Conservation (phyloP, 768 basidiomycete species). For the Scleroderma bovista region DNA sequence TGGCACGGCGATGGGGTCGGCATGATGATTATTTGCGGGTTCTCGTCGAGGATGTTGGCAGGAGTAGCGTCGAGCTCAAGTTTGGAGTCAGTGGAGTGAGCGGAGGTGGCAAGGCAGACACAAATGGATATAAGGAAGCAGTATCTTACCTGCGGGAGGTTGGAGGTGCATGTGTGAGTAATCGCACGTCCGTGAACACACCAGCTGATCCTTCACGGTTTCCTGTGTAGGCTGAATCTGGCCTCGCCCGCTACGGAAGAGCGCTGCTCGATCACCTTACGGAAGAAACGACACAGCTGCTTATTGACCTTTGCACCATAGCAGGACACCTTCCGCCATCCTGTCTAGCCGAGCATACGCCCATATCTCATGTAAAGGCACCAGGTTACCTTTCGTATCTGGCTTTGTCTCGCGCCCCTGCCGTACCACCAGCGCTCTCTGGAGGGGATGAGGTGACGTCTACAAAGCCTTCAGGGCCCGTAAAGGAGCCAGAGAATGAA, state of each 20-base stretch:
- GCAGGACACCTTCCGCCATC: slow-evolving; percentile 40
- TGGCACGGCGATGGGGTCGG: slow-evolving; percentile 85
- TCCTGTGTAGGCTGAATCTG: slow-evolving; percentile 67
- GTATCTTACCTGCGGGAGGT: slow-evolving; percentile 73
- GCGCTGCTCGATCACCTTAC: slow-evolving; percentile 80
- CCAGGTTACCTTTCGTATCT: slow-evolving; percentile 81
- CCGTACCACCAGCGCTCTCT: slow-evolving; percentile 37
- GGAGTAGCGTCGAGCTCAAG: slow-evolving; percentile 4
- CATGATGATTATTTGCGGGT: slow-evolving; percentile 94
- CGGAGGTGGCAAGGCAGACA: slow-evolving; percentile 30
- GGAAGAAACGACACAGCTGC: slow-evolving; percentile 81
- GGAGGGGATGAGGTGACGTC: slow-evolving; percentile 16
- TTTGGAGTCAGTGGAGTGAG: background rate
- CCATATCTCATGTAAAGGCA: slow-evolving; percentile 20
- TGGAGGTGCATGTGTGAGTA: slow-evolving; percentile 71
- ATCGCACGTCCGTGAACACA: background rate
- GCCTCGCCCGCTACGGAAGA: slow-evolving; percentile 83
- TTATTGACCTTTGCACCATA: slow-evolving; percentile 89
- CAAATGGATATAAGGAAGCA: slow-evolving; percentile 59
- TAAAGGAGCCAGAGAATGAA: slow-evolving; percentile 12
- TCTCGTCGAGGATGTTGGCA: slow-evolving; percentile 84
- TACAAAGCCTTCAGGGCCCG: background rate
- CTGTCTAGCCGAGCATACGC: slow-evolving; percentile 18
- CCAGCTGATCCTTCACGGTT: background rate
- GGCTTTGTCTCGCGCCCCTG: slow-evolving; percentile 57